Percentiles rank a stretch among this genome's conserved stretches.
Conservation (phyloP, 257 asterid species). For the Petrea volubilis region DNA sequence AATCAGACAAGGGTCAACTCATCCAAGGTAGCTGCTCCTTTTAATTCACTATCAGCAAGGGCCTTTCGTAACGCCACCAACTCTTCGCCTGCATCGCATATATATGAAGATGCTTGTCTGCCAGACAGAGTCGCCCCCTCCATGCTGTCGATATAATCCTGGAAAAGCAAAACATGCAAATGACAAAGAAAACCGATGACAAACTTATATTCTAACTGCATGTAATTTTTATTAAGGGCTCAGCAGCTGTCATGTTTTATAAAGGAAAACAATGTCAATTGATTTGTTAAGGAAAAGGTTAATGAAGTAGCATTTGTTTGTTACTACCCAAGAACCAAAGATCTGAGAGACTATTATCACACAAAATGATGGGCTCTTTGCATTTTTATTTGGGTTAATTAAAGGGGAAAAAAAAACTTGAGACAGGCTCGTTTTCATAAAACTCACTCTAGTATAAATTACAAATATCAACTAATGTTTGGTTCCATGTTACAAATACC, state of each 20-base stretch:
- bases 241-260: background rate
- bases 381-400: too few relatives aligned
- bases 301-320: background rate
- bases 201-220: background rate
- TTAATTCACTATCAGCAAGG: conserved; percentile 30
- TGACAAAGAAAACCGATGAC: background rate
- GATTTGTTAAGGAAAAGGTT: background rate
- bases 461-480: too few relatives aligned
- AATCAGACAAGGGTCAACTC: conserved; percentile 62
- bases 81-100: conserved; percentile 85
- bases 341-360: background rate
- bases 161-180: conserved; percentile 13
- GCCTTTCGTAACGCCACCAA: conserved; percentile 55
- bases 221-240: background rate
- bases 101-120: conserved; percentile 85
- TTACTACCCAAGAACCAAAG: background rate
- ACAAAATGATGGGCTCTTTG: too few relatives aligned
- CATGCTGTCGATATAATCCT: conserved; percentile 99
- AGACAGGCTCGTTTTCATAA: too few relatives aligned
- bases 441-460: too few relatives aligned
- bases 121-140: conserved; percentile 99
- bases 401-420: too few relatives aligned
- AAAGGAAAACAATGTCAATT: background rate
- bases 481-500: too few relatives aligned
- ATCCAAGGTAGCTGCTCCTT: conserved; percentile 36